A percentile compares a stretch with the other conserved stretches of the same genome.
These are phyloP conservation scores for Penicillium flavigenum DNA, from an alignment of 495 filamentous ascomycete genomes.

Conservation along the genomic window DNA sequence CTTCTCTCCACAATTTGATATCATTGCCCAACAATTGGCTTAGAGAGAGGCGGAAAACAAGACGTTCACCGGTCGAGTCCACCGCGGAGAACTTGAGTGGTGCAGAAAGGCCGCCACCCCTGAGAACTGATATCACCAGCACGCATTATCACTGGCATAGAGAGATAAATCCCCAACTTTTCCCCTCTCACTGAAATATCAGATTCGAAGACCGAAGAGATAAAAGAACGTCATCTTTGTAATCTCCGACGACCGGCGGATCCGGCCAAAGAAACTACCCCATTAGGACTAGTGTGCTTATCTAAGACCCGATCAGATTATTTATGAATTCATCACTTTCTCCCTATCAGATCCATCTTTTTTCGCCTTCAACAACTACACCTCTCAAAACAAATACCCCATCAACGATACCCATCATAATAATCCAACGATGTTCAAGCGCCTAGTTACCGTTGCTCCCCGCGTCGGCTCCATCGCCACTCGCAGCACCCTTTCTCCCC, in stretches of 20 bases:
- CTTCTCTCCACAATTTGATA: constrained; percentile 28
- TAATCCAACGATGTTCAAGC: constrained; percentile 51
- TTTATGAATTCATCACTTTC: constrained; percentile 37
- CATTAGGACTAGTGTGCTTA: constrained; percentile 27
- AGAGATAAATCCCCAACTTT: neutral
- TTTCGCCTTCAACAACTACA: constrained; percentile 3
- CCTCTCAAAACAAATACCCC: neutral
- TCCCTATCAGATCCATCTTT: constrained; percentile 31
- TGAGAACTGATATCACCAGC: constrained; percentile 20
- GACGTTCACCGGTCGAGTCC: constrained; percentile 15
- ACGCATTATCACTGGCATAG: constrained; percentile 2
- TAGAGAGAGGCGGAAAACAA: constrained; percentile 22
- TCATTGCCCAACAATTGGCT: constrained; percentile 26
- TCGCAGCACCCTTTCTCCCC: constrained; percentile 43
- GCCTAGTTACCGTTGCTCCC: constrained; percentile 50
- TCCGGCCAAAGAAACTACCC: constrained; percentile 18
- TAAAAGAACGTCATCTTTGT: constrained; percentile 17
- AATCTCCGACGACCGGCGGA: constrained; percentile 32
- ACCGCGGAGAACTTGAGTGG: constrained; percentile 26
- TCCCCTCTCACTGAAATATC: neutral
- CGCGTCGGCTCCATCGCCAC: constrained; percentile 48
- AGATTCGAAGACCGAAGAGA: neutral
- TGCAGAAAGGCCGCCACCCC: constrained; percentile 14
- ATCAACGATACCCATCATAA: neutral
- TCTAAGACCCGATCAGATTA: constrained; percentile 32